Evolutionary conservation across 768 basidiomycete species (phyloP).

Genomic region (Boletus tomentosulus): DNA sequence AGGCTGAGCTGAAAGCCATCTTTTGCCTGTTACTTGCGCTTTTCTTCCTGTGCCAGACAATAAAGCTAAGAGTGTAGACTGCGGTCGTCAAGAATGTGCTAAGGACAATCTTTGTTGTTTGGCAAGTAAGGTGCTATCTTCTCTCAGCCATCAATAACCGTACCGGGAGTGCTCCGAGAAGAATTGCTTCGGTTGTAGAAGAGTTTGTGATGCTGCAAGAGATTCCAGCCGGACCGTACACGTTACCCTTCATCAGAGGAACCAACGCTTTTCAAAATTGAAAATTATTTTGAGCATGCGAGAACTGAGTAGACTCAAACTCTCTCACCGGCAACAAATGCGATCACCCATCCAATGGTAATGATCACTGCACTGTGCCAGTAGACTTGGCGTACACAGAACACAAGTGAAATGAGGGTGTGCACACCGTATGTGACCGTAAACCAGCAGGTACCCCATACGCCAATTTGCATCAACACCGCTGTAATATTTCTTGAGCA

Average conservation of each 20-base stretch:
- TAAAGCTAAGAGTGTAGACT: conserved; percentile 58
- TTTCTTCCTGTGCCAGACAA: conserved; percentile 57
- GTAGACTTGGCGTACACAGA: conserved; percentile 49
- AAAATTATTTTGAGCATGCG: background rate
- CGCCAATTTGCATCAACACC: conserved; percentile 56
- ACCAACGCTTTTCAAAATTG: conserved; percentile 29
- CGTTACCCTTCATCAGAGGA: conserved; percentile 34
- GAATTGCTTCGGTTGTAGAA: conserved; percentile 42
- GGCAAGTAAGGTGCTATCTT: background rate
- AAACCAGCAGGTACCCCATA: conserved; percentile 61
- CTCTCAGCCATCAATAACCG: conserved; percentile 9
- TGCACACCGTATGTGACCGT: conserved; percentile 62
- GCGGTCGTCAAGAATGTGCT: conserved; percentile 51
- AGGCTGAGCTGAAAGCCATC: conserved; percentile 47
- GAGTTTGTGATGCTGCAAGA: conserved; percentile 48
- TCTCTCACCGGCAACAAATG: conserved; percentile 45
- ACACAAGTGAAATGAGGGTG: conserved; percentile 61
- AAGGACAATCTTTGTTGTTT: conserved; percentile 48
- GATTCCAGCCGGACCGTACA: conserved; percentile 51
- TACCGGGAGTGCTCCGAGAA: conserved; percentile 63
- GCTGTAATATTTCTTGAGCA: conserved; percentile 33
- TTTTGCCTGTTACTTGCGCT: conserved; percentile 48
- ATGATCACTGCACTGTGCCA: conserved; percentile 44
- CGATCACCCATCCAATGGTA: conserved; percentile 50
- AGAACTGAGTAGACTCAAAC: background rate